Conservation (phyloP, 2,329 filamentous ascomycete genomes). For the Penicillium corylophilum region DNA sequence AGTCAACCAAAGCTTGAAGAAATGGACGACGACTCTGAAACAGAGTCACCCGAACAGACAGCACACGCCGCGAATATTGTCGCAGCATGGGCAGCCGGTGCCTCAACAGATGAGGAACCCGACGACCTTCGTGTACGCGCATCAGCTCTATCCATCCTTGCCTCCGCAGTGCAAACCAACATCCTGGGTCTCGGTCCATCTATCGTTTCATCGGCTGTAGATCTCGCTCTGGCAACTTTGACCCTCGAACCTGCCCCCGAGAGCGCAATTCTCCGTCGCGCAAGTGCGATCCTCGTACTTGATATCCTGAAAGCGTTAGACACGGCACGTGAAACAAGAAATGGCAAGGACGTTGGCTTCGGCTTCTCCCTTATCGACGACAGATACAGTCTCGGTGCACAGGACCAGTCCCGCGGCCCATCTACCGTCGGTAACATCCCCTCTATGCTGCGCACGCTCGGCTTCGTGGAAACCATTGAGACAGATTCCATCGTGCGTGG, state of each 20-base stretch:
- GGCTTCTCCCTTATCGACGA: conserved; percentile 39
- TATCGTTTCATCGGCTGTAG: conserved; percentile 38
- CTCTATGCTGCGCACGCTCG: conserved; percentile 37
- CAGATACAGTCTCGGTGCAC: background rate
- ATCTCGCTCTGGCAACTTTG: conserved; percentile 41
- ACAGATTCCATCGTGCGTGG: conserved; percentile 41
- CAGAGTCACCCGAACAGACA: conserved; percentile 36
- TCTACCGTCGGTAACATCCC: conserved; percentile 41
- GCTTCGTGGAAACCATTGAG: conserved; percentile 40
- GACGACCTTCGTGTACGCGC: conserved; percentile 45
- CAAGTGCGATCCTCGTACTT: conserved; percentile 41
- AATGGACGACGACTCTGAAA: conserved; percentile 30
- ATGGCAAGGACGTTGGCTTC: conserved; percentile 36
- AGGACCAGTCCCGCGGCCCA: conserved; percentile 6
- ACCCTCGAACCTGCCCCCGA: conserved; percentile 37
- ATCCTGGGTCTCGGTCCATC: conserved; percentile 38
- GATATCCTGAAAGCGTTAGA: conserved; percentile 44
- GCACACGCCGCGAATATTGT: conserved; percentile 38
- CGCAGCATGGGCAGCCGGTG: conserved; percentile 42
- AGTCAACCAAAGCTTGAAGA: conserved; percentile 3
- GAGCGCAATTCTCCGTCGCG: conserved; percentile 43
- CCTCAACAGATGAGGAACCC: conserved; percentile 38
- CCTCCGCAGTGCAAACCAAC: conserved; percentile 42
- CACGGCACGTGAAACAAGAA: conserved; percentile 30
- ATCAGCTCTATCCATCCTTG: conserved; percentile 46